These are phyloP conservation scores for Akanthomyces lecanii DNA, from an alignment of 2,329 filamentous ascomycete genomes.

Conservation along the genomic window DNA sequence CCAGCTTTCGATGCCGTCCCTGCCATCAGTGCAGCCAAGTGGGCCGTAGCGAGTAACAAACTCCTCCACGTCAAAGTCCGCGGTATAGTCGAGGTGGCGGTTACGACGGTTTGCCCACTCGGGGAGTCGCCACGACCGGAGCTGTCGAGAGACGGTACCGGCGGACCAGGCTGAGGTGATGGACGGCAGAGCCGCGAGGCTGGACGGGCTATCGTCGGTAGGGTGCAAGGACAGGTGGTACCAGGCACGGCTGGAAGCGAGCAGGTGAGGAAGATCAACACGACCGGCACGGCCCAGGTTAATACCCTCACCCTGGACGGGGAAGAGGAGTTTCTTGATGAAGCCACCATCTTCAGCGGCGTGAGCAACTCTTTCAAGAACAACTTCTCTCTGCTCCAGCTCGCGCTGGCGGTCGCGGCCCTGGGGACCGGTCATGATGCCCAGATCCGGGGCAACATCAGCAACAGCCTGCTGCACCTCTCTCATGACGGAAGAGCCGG, in stretches of 20 bases:
- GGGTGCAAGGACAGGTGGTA: conserved; percentile 91
- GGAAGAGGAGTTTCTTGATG: conserved; percentile 75
- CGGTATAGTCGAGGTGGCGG: conserved; percentile 88
- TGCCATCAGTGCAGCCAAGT: conserved; percentile 83
- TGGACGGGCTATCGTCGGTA: conserved; percentile 77
- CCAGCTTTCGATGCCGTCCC: conserved; percentile 92
- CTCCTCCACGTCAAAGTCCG: conserved; percentile 92
- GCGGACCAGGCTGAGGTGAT: conserved; percentile 88
- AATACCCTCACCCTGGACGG: conserved; percentile 72
- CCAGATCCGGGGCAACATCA: conserved; percentile 73
- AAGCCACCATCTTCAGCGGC: conserved; percentile 80
- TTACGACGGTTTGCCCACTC: conserved; percentile 96
- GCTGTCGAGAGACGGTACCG: conserved; percentile 83
- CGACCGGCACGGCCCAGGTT: conserved; percentile 72
- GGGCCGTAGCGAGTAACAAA: conserved; percentile 78
- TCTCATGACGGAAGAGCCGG: conserved; percentile 75
- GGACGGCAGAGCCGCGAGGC: conserved; percentile 65
- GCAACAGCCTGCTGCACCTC: conserved; percentile 82
- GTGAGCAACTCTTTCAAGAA: conserved; percentile 82
- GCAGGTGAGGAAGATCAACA: conserved; percentile 68
- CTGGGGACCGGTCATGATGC: conserved; percentile 63
- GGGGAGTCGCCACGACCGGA: conserved; percentile 87
- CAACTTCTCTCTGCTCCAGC: conserved; percentile 73
- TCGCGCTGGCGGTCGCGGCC: conserved; percentile 72
- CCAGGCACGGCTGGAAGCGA: conserved; percentile 87